A percentile compares a stretch with the other conserved stretches of the same genome.
Evolutionary conservation across 169 alveolate genomes (phyloP).

Genomic region (Blepharisma undulans): DNA sequence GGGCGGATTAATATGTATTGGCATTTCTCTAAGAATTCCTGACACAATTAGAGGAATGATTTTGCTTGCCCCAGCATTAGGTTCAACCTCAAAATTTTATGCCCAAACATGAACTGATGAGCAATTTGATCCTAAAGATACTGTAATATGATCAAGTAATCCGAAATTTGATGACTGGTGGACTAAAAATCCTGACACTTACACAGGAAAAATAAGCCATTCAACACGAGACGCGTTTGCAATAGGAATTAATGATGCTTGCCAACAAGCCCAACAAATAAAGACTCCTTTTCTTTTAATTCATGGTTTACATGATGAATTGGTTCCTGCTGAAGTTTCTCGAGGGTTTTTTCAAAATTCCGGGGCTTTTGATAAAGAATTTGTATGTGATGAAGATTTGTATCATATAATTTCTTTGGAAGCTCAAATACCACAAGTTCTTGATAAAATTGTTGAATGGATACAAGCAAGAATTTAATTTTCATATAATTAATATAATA

Average conservation of each 20-base stretch:
- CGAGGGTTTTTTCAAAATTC: background rate
- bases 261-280: background rate
- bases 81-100: background rate
- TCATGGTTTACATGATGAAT: background rate
- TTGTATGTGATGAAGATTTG: background rate
- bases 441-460: background rate
- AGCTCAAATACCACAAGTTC: background rate
- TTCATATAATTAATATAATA: no score
- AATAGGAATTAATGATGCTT: background rate
- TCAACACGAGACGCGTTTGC: background rate
- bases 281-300: background rate
- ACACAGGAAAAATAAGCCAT: background rate
- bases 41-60: background rate
- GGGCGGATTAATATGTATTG: background rate
- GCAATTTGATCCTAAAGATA: background rate
- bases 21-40: background rate
- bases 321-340: background rate
- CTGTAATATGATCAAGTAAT: background rate
- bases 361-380: background rate
- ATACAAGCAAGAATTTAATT: background rate
- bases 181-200: background rate
- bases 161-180: background rate
- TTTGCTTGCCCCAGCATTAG: conserved; percentile 2
- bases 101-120: background rate
- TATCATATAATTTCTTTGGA: background rate